Conservation (phyloP, 176 grass and related monocot species). For the Lolium rigidum region DNA sequence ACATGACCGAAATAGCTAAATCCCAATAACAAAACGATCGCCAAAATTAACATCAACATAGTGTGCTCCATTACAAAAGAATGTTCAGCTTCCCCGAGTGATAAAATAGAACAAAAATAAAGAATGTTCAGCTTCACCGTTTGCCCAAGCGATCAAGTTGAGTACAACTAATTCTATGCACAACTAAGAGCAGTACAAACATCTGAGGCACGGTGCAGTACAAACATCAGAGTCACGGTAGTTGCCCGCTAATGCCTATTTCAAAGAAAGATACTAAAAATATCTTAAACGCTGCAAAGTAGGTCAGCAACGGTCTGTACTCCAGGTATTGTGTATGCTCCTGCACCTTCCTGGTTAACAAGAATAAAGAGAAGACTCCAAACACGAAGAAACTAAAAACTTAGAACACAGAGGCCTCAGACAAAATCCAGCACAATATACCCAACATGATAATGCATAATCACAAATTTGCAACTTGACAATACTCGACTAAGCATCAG, state of each 20-base stretch:
- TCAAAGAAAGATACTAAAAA: neutral
- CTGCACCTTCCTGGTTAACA: slow-evolving; percentile 41
- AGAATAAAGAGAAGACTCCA: slow-evolving; percentile 22
- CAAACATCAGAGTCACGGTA: neutral
- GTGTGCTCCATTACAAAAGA: neutral
- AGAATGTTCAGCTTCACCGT: neutral
- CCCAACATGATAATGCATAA: neutral
- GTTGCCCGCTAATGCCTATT: neutral
- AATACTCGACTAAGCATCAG: slow-evolving; percentile 17
- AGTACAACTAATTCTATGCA: neutral
- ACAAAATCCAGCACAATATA: slow-evolving; percentile 21
- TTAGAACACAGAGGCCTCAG: neutral
- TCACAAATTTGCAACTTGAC: neutral
- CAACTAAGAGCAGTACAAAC: neutral
- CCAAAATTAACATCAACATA: neutral
- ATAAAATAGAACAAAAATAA: slow-evolving; percentile 9
- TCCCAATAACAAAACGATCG: neutral
- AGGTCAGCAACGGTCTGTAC: slow-evolving; percentile 26
- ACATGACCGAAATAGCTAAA: neutral
- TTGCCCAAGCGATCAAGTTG: neutral
- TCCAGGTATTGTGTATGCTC: slow-evolving; percentile 33
- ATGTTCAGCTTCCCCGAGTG: slow-evolving; percentile 12
- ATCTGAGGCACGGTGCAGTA: too few species aligned
- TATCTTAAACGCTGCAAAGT: neutral
- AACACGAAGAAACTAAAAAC: slow-evolving; percentile 20